Evolutionary conservation across 306 rosid species (phyloP).

Genomic region (Vigna reflexopilosa): DNA sequence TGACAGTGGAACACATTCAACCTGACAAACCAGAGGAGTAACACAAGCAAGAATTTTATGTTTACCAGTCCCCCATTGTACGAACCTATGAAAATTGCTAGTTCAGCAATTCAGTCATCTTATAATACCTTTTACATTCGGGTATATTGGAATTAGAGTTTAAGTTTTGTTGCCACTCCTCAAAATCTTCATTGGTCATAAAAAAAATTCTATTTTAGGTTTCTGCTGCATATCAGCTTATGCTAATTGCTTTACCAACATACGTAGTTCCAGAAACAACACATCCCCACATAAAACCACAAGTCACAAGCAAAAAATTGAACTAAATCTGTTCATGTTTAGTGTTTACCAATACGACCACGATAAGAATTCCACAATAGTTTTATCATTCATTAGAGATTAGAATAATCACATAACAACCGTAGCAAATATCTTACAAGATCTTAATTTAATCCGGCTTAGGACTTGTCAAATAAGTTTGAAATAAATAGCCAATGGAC

Average conservation of each 20-base stretch:
- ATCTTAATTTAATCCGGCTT: background rate
- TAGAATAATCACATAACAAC: background rate
- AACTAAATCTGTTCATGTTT: constrained; percentile 11
- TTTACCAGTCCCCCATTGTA: background rate
- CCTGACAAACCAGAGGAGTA: background rate
- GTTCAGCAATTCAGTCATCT: background rate
- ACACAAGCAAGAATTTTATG: constrained; percentile 10
- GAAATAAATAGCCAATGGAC: background rate
- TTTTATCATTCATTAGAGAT: constrained; percentile 16
- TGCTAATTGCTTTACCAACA: background rate
- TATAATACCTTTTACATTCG: background rate
- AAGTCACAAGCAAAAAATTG: background rate
- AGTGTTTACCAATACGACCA: background rate
- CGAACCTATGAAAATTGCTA: background rate
- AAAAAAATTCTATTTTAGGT: constrained; percentile 3
- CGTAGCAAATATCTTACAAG: constrained; percentile 26
- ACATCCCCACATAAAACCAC: constrained; percentile 5
- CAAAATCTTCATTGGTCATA: constrained; percentile 6
- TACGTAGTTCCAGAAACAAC: constrained; percentile 11
- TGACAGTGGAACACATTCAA: background rate
- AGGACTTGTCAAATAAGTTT: constrained; percentile 22
- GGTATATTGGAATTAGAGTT: background rate
- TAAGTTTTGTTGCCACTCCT: background rate
- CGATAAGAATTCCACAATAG: constrained; percentile 14
- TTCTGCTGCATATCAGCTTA: background rate